These are phyloP conservation scores for Tuber calosporum DNA, from an alignment of 495 filamentous ascomycete genomes.

Conservation along the genomic window DNA sequence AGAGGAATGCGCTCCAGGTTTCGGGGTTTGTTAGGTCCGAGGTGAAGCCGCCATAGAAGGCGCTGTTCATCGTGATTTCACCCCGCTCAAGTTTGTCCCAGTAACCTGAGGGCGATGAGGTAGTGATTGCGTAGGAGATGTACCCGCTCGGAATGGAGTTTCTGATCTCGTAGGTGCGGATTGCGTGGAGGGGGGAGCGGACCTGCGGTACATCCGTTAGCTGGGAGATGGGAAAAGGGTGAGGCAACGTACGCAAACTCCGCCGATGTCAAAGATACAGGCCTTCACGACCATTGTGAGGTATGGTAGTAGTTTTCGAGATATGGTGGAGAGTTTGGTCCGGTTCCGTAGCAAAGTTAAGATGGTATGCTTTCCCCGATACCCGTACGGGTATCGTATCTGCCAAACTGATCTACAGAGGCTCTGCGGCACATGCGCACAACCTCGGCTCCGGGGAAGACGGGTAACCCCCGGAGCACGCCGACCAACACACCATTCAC, in stretches of 20 bases:
- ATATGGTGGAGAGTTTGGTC: background rate
- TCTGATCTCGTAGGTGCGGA: constrained; percentile 75
- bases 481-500: background rate
- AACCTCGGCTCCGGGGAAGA: background rate
- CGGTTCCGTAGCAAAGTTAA: background rate
- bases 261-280: constrained; percentile 90
- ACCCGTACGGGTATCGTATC: background rate
- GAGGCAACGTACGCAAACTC: constrained; percentile 66
- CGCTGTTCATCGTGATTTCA: constrained; percentile 60
- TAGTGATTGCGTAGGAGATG: constrained; percentile 82
- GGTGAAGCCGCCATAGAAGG: constrained; percentile 73
- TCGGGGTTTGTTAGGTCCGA: constrained; percentile 58
- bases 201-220: constrained; percentile 51
- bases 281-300: constrained; percentile 52
- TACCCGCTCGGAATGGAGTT: constrained; percentile 74
- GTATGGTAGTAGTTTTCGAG: background rate
- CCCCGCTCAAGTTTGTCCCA: constrained; percentile 81
- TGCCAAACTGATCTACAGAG: background rate
- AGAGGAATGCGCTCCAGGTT: constrained; percentile 60
- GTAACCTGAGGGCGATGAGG: constrained; percentile 66
- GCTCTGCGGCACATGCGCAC: background rate
- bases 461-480: background rate
- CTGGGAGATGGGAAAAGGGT: background rate
- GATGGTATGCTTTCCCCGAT: background rate
- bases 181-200: constrained; percentile 82